Evolutionary conservation across 345 rosid species (phyloP), one percentile per base, ranked within the genome.

Genomic region (Conringia planisiliqua): DNA sequence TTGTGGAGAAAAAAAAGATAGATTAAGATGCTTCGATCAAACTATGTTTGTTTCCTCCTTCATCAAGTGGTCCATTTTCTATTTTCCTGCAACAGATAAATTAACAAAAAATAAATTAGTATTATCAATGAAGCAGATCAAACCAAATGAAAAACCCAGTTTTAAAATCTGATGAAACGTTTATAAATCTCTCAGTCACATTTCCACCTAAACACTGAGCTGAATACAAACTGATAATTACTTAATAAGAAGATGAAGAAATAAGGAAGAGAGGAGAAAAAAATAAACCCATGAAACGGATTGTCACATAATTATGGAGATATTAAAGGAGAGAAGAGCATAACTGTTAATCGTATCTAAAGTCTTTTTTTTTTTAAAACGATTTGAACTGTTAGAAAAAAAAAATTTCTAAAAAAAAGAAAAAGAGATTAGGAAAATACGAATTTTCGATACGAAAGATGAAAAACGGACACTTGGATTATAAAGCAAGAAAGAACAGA

Each of bases 271-370:
- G 6, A 58, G 20, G 17, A 57, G 40, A 59, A 59, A 43, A 51
- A 1, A 64, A 20, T 32, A 40, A 62, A 67, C 56, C 10, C 30
- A 32, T 77, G 44, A 44, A 77, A 64, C 76, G 72, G 76, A 64
- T 22, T 77, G 77, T 58, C 58, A 48, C 32, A 65, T 40, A 71
- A 48, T 39, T 65, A 65, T 29, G 81, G 81, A 77, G 81, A 71
- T 65, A 65, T 71, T 57, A 58, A 64, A 71, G 80, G 76, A 71
- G 67, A 64, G 77, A 65, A 77, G 18, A 70, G 26, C 56, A 66
- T 71, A 44, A 71, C 76, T 24, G 72, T 62, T 70, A 61, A 65
- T 64, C 54, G 38, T 65, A 77, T 65, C 62, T 39, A 56, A 63
- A 46, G 14, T 64, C 9, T 4, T 50, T 20, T 7, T 40, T 44